Percentiles rank a stretch among this genome's conserved stretches.
Conservation (phyloP, 2,329 filamentous ascomycete genomes). For the Microcera coccophila region DNA sequence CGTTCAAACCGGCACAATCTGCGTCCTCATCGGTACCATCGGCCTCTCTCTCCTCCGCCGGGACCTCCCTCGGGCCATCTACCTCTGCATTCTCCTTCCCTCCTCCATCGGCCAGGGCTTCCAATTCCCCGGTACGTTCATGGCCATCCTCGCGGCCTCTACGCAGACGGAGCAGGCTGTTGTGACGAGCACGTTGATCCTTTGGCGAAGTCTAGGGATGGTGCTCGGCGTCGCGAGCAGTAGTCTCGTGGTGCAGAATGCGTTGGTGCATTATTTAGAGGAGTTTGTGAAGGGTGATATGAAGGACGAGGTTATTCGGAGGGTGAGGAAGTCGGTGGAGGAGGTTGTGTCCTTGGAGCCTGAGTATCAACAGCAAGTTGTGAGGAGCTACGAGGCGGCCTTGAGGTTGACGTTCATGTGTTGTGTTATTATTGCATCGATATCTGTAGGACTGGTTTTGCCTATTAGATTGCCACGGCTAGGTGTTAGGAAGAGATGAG, state of each 20-base stretch:
- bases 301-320: conserved; percentile 52
- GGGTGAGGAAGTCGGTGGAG: conserved; percentile 53
- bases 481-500: conserved; percentile 36
- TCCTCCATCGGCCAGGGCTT: conserved; percentile 58
- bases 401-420: conserved; percentile 46
- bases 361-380: conserved; percentile 51
- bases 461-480: conserved; percentile 54
- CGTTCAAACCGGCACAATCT: conserved; percentile 47
- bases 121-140: conserved; percentile 60
- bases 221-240: conserved; percentile 71
- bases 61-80: conserved; percentile 48
- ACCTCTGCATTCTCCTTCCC: conserved; percentile 56
- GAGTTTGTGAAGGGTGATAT: conserved; percentile 54
- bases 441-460: conserved; percentile 45
- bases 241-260: conserved; percentile 70
- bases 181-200: conserved; percentile 64
- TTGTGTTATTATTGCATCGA: conserved; percentile 44
- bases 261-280: conserved; percentile 57
- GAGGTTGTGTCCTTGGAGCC: conserved; percentile 44
- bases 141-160: conserved; percentile 58
- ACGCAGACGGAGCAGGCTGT: conserved; percentile 62
- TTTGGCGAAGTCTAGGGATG: conserved; percentile 68
- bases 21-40: conserved; percentile 48
- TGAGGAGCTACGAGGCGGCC: conserved; percentile 51
- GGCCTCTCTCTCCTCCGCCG: conserved; percentile 48